Evolutionary conservation across 306 rosid species (phyloP).

Genomic region (barrel medic (Medicago truncatula)): MtrunA17r5.0-ANR NC_053049.1:47835001-47835500

Average conservation of each 20-base stretch:
- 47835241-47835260: conserved; percentile 2
- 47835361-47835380: conserved; percentile 33
- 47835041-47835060: conserved; percentile 20
- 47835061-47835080: conserved; percentile 20
- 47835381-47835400: conserved; percentile 1
- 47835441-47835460: conserved; percentile 26
- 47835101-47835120: conserved; percentile 24
- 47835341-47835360: conserved; percentile 14
- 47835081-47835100: conserved; percentile 27
- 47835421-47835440: conserved; percentile 29
- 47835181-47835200: conserved; percentile 9
- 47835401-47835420: conserved; percentile 37
- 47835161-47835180: conserved; percentile 29
- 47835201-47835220: conserved; percentile 11
- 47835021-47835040: conserved; percentile 25
- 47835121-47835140: conserved; percentile 20
- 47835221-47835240: conserved; percentile 25
- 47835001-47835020: conserved; percentile 6
- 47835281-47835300: conserved; percentile 29
- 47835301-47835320: neutral
- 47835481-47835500: conserved; percentile 91
- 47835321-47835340: conserved; percentile 37
- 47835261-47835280: conserved; percentile 5
- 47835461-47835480: conserved; percentile 61
- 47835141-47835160: conserved; percentile 26